Conservation (phyloP, 2,329 filamentous ascomycete genomes). For the Cadophora malorum region DNA sequence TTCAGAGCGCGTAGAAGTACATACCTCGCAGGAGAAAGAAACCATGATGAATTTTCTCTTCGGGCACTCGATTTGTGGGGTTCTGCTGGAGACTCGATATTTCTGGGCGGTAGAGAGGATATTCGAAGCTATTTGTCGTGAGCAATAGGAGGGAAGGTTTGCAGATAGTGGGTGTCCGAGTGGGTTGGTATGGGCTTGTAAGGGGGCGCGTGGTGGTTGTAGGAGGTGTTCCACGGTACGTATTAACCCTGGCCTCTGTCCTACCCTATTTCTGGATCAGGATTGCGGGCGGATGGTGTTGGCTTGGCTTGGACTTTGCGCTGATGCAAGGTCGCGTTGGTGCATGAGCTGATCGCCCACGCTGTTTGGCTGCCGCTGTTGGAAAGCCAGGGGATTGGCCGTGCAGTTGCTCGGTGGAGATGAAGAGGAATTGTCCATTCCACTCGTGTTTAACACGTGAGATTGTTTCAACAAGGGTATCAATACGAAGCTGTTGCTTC, state of each 20-base stretch:
- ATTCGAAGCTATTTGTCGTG: conserved; percentile 8
- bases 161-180: neutral
- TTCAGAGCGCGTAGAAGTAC: conserved; percentile 37
- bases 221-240: conserved; percentile 17
- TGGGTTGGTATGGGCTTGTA: conserved; percentile 4
- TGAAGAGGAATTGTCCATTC: neutral
- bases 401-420: neutral
- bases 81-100: conserved; percentile 21
- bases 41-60: conserved; percentile 42
- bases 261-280: conserved; percentile 15
- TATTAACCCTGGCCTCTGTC: neutral
- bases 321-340: conserved; percentile 34
- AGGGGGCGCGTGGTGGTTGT: conserved; percentile 18
- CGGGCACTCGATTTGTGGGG: conserved; percentile 31
- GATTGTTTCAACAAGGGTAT: conserved; percentile 3
- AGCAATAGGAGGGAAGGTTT: conserved; percentile 6
- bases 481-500: conserved; percentile 8
- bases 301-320: conserved; percentile 13
- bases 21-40: conserved; percentile 48
- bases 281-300: conserved; percentile 7
- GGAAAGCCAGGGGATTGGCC: conserved; percentile 2
- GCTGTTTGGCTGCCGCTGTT: conserved; percentile 26
- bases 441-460: conserved; percentile 6
- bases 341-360: conserved; percentile 31
- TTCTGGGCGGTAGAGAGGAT: conserved; percentile 5